Evolutionary conservation across 192 early-diverging fungal genomes (phyloP), one percentile per base, ranked within the genome.

Genomic region (Coemansia reversa): DNA sequence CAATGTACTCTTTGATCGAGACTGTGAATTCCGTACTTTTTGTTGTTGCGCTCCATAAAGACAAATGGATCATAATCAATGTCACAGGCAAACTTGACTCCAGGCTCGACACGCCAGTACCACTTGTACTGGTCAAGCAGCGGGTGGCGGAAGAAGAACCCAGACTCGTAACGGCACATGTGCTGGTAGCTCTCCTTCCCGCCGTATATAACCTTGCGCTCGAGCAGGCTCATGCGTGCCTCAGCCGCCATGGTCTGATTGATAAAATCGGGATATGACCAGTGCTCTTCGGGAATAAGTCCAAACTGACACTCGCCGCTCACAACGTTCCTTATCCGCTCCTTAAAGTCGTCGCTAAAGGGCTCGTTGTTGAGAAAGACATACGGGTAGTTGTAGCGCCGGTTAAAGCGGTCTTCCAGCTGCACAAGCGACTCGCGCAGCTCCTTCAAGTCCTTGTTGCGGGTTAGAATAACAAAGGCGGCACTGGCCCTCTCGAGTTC

Each of bases 21-120:
- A 94, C 89, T 4, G 87, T 90, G 63, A 84, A 87, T 23, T 52
- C 91, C 90, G 64, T 94, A 94, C 66, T 84, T 86, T 57, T 85
- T 84, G 53, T 87, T 84, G 51, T 89, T 85, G 48, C 88, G 74
- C 60, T 87, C 70, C 89, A 94, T 93, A 62, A 82, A 85, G 53
- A 81, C 19, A 71, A 94, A 94, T 16, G 90, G 89, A 62, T 94
- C 93, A 74, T 92, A 86, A 60, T 85, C 78, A n/a, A 94, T 77
- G 51, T 93, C 88, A 77, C 93, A 94, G 30, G 50, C 78, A 68
- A 91, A 94, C 27, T 88, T 67, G 11, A 93, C 93, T 23, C 82
- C 84, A 1, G 93, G 93, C 66, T 94, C 93, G 4, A 94, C 84
- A 23, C 92, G 82, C 92, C 92, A 94, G 80, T 91, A 94, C 65